Conservation (phyloP, 1,284 basidiomycete genomes). For the Coniferiporia sulphurascens region DNA sequence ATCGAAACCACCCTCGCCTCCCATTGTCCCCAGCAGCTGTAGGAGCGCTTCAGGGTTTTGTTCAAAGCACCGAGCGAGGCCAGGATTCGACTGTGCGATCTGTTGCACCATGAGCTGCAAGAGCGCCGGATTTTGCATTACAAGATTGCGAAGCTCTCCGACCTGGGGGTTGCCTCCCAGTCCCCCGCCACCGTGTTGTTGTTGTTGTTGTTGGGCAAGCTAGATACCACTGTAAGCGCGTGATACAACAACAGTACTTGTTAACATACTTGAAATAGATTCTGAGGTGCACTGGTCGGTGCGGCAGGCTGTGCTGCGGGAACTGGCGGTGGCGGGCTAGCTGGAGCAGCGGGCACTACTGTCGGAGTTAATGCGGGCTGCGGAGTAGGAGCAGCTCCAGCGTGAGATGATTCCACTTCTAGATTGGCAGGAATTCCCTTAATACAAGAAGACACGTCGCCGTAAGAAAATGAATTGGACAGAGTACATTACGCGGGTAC, state of each 20-base stretch:
- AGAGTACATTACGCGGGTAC: slow-evolving; percentile 27
- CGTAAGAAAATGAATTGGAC: neutral
- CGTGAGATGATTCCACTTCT: slow-evolving; percentile 41
- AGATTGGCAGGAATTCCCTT: slow-evolving; percentile 83
- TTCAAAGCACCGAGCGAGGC: slow-evolving; percentile 60
- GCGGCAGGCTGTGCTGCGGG: slow-evolving; percentile 31
- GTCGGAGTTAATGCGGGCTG: slow-evolving; percentile 31
- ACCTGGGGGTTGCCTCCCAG: slow-evolving; percentile 62
- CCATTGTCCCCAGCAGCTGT: slow-evolving; percentile 51
- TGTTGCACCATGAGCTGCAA: slow-evolving; percentile 83
- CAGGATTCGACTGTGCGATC: slow-evolving; percentile 70
- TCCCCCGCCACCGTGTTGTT: slow-evolving; percentile 36
- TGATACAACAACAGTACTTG: neutral
- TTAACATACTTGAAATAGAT: slow-evolving; percentile 65
- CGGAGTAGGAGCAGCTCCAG: slow-evolving; percentile 31
- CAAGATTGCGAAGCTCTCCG: slow-evolving; percentile 63
- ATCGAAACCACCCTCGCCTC: slow-evolving; percentile 33
- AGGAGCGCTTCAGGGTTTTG: slow-evolving; percentile 69
- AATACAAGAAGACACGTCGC: neutral
- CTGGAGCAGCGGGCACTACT: slow-evolving; percentile 31
- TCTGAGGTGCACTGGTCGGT: slow-evolving; percentile 47
- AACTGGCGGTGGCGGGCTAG: slow-evolving; percentile 30
- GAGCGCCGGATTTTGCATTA: slow-evolving; percentile 72
- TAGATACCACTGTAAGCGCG: slow-evolving; percentile 26
- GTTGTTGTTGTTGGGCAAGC: slow-evolving; percentile 72